phyloP scores from a whole-genome alignment of 2,329 filamentous ascomycete species.

The Talaromyces verruculosus region DNA sequence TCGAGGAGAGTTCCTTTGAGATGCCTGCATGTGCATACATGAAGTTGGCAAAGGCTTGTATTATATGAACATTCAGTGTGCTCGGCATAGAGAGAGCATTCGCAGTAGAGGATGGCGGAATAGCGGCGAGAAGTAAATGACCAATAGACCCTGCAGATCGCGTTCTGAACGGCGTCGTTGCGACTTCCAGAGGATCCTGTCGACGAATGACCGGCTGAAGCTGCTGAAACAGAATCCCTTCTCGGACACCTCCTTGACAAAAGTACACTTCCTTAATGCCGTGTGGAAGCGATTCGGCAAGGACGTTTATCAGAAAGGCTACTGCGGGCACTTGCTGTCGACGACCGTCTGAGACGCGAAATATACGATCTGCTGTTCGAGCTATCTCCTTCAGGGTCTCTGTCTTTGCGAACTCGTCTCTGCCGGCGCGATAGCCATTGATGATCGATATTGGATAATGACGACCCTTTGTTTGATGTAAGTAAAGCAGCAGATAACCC shows the following conservation, averaged over 20 bases:
- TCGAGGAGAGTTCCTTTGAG: slow-evolving; percentile 58
- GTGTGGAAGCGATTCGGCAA: slow-evolving; percentile 65
- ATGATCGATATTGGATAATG: slow-evolving; percentile 83
- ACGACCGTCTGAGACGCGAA: slow-evolving; percentile 76
- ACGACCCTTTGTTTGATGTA: slow-evolving; percentile 63
- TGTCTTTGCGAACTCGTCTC: slow-evolving; percentile 60
- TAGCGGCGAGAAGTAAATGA: slow-evolving; percentile 49
- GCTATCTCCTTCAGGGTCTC: slow-evolving; percentile 46
- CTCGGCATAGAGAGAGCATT: slow-evolving; percentile 36
- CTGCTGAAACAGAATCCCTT: slow-evolving; percentile 75
- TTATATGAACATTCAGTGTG: slow-evolving; percentile 47
- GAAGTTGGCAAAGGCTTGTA: slow-evolving; percentile 60
- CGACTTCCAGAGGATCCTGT: slow-evolving; percentile 65
- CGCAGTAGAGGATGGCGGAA: slow-evolving; percentile 41
- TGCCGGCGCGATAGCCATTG: slow-evolving; percentile 71
- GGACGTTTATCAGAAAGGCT: slow-evolving; percentile 72
- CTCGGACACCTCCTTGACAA: slow-evolving; percentile 82
- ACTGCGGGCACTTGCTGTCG: slow-evolving; percentile 82
- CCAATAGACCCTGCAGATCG: slow-evolving; percentile 50
- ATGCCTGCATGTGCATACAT: slow-evolving; percentile 56
- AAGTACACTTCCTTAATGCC: slow-evolving; percentile 73
- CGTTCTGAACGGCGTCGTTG: slow-evolving; percentile 56
- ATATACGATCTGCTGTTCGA: slow-evolving; percentile 43
- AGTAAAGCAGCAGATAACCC: slow-evolving; percentile 76
- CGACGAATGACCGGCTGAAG: slow-evolving; percentile 62